These are phyloP conservation scores for Babjeviella inositovora DNA, from an alignment of 805 yeast species.

Conservation along the genomic window DNA sequence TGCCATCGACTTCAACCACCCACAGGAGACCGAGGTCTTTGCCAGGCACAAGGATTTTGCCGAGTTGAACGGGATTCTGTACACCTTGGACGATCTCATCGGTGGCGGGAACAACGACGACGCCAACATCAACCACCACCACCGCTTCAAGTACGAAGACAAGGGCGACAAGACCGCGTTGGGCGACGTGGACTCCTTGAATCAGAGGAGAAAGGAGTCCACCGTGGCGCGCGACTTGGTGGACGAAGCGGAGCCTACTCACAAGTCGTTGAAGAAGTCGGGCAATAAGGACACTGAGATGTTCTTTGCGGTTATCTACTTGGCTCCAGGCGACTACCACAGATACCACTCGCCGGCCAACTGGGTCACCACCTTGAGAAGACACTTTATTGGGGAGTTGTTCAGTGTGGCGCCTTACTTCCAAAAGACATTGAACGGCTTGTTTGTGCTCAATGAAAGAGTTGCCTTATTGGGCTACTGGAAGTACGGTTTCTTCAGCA, in stretches of 20 bases:
- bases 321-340: slow-evolving; percentile 98
- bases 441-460: slow-evolving; percentile 86
- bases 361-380: slow-evolving; percentile 89
- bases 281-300: slow-evolving; percentile 35
- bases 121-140: slow-evolving; percentile 23
- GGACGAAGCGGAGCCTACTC: no score
- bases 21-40: slow-evolving; percentile 14
- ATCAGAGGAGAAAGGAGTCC: neutral
- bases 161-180: slow-evolving; percentile 51
- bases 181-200: slow-evolving; percentile 10
- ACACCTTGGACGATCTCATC: slow-evolving; percentile 50
- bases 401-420: slow-evolving; percentile 95
- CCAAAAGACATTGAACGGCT: slow-evolving; percentile 72
- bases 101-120: slow-evolving; percentile 31
- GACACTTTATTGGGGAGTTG: slow-evolving; percentile 92
- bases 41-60: slow-evolving; percentile 62
- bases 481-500: slow-evolving; percentile 93
- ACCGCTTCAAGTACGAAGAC: slow-evolving; percentile 35
- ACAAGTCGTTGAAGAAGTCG: slow-evolving; percentile 12
- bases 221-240: neutral
- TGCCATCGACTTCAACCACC: slow-evolving; percentile 24
- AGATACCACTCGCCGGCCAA: slow-evolving; percentile 91
- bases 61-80: slow-evolving; percentile 56
- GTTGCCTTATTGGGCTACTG: slow-evolving; percentile 92
- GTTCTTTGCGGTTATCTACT: slow-evolving; percentile 79